Evolutionary conservation across 2,329 filamentous ascomycete species (phyloP).

Genomic region (Dactylonectria estremocensis): DNA sequence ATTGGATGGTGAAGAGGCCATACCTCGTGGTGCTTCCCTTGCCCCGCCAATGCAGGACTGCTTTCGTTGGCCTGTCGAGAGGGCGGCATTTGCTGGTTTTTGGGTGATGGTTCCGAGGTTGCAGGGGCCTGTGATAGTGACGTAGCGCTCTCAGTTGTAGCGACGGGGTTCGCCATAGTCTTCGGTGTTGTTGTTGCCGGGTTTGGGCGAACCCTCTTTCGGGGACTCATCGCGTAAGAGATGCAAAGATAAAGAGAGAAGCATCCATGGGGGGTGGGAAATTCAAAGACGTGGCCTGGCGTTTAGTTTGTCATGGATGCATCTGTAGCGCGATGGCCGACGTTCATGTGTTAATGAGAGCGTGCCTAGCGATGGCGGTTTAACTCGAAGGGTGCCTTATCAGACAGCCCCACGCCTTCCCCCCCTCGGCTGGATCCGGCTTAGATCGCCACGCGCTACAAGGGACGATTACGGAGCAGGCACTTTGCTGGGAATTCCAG

Average conservation of each 20-base stretch:
- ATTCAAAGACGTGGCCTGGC: slow-evolving; percentile 10
- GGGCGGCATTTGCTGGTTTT: slow-evolving; percentile 35
- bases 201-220: slow-evolving; percentile 53
- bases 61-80: slow-evolving; percentile 35
- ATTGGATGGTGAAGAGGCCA: neutral
- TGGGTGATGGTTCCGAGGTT: slow-evolving; percentile 37
- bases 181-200: slow-evolving; percentile 43
- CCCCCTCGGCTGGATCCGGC: slow-evolving; percentile 18
- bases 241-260: slow-evolving; percentile 8
- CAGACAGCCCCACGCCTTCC: slow-evolving; percentile 14
- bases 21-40: slow-evolving; percentile 38
- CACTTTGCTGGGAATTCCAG: too few species aligned
- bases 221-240: slow-evolving; percentile 50
- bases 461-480: slow-evolving; percentile 4
- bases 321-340: slow-evolving; percentile 3
- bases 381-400: slow-evolving; percentile 11
- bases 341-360: slow-evolving; percentile 43
- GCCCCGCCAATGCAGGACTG: slow-evolving; percentile 14
- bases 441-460: slow-evolving; percentile 13
- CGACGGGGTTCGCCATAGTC: slow-evolving; percentile 32
- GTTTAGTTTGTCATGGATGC: slow-evolving; percentile 31
- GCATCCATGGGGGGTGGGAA: slow-evolving; percentile 28
- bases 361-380: slow-evolving; percentile 33
- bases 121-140: slow-evolving; percentile 48
- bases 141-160: slow-evolving; percentile 42